phyloP scores from a whole-genome alignment of 1,284 basidiomycete genomes.

The Leucoagaricus sp. region DNA sequence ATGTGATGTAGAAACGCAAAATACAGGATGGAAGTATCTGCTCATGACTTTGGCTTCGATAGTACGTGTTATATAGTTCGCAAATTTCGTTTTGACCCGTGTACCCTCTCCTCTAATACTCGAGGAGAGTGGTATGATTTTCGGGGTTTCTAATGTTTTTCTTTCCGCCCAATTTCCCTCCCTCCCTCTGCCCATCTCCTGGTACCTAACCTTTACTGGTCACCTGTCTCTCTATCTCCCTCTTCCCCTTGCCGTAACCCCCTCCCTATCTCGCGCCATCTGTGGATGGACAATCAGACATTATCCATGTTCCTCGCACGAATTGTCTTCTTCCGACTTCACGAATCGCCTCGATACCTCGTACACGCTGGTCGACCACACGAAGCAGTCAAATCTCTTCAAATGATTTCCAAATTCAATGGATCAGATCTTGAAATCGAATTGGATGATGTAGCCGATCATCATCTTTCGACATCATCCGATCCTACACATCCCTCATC shows the following conservation, averaged over 20 bases:
- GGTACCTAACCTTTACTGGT: not conserved
- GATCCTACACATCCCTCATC: not conserved
- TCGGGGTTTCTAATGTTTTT: not conserved
- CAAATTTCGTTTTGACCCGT: not conserved
- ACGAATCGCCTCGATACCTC: slow-evolving; percentile 92
- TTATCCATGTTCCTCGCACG: slow-evolving; percentile 84
- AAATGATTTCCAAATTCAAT: slow-evolving; percentile 85
- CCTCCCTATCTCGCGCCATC: not conserved
- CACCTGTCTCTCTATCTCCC: not conserved
- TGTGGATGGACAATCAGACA: slow-evolving; percentile 53
- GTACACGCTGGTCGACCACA: slow-evolving; percentile 81
- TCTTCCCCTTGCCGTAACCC: not conserved
- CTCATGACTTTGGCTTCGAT: slow-evolving; percentile 70
- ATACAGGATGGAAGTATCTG: slow-evolving; percentile 87
- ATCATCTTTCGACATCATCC: slow-evolving; percentile 28
- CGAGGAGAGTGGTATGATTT: not conserved
- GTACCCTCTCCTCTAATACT: slow-evolving; percentile 9
- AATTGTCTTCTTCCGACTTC: slow-evolving; percentile 86
- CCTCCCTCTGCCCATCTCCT: not conserved
- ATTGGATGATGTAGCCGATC: slow-evolving; percentile 71
- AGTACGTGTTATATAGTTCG: slow-evolving; percentile 28
- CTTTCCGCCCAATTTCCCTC: not conserved
- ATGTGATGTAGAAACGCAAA: slow-evolving; percentile 70
- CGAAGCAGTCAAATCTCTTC: slow-evolving; percentile 82
- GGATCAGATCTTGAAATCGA: slow-evolving; percentile 68